phyloP scores from a whole-genome alignment of 2,329 filamentous ascomycete species.

The Magnaporthiopsis incrustans region DNA sequence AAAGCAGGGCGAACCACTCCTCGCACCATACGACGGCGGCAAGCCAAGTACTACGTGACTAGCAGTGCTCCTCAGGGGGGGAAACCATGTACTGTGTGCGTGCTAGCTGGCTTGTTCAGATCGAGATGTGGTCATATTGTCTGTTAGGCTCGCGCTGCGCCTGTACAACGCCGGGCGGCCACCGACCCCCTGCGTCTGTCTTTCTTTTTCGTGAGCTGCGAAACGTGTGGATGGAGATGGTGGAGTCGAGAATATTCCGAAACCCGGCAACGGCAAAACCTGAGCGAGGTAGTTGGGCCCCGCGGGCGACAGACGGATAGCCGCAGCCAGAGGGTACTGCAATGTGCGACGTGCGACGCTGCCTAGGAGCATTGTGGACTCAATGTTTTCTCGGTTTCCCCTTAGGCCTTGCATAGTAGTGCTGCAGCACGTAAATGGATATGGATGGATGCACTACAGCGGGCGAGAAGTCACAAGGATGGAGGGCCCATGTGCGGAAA shows the following conservation, averaged over 20 bases:
- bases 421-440: no score
- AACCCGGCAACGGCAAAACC: neutral
- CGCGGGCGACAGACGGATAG: neutral
- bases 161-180: neutral
- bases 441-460: neutral
- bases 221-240: neutral
- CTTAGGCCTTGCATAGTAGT: neutral
- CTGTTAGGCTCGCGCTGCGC: neutral
- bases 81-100: neutral
- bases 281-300: neutral
- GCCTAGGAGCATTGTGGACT: neutral
- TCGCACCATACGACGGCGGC: neutral
- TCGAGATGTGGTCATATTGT: neutral
- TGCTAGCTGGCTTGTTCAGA: neutral
- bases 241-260: neutral
- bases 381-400: neutral
- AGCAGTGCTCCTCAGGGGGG: neutral
- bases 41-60: neutral
- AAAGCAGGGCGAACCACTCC: neutral
- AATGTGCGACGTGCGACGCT: neutral
- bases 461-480: neutral
- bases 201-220: neutral
- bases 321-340: neutral
- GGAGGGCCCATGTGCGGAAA: neutral
- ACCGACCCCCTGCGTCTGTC: neutral